Conservation (phyloP, 306 rosid species). For the Cucurbita argyrosperma region DNA sequence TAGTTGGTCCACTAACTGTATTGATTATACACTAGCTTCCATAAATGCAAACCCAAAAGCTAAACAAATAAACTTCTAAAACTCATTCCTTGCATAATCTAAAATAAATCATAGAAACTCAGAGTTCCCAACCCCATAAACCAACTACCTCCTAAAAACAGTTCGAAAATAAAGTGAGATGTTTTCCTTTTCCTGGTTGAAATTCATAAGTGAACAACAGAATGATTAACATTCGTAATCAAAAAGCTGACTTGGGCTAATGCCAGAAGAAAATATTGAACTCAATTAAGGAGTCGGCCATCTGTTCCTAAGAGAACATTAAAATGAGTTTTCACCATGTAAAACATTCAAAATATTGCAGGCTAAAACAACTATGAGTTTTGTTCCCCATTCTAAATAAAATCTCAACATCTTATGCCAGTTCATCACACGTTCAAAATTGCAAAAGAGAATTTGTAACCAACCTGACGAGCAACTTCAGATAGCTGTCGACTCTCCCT, state of each 20-base stretch:
- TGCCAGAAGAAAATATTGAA: background rate
- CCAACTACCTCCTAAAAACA: background rate
- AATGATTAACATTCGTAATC: background rate
- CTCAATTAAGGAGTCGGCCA: background rate
- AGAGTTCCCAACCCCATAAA: background rate
- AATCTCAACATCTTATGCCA: background rate
- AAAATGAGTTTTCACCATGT: background rate
- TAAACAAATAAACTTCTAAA: background rate
- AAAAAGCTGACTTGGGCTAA: background rate
- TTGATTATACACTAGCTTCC: background rate
- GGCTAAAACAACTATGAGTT: background rate
- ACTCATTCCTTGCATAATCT: background rate
- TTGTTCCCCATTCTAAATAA: background rate
- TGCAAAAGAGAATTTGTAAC: slow-evolving; percentile 2
- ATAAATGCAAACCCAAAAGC: background rate
- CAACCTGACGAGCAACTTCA: slow-evolving; percentile 52
- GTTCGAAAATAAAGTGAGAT: background rate
- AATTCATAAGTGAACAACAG: background rate
- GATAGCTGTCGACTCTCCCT: slow-evolving; percentile 35
- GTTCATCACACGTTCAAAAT: background rate
- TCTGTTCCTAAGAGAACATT: background rate
- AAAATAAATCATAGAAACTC: background rate
- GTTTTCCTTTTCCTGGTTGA: background rate
- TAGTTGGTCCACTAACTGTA: background rate
- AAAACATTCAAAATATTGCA: background rate